Conservation (phyloP, 2,329 filamentous ascomycete species). For the Cucurbitaria berberidis region DNA sequence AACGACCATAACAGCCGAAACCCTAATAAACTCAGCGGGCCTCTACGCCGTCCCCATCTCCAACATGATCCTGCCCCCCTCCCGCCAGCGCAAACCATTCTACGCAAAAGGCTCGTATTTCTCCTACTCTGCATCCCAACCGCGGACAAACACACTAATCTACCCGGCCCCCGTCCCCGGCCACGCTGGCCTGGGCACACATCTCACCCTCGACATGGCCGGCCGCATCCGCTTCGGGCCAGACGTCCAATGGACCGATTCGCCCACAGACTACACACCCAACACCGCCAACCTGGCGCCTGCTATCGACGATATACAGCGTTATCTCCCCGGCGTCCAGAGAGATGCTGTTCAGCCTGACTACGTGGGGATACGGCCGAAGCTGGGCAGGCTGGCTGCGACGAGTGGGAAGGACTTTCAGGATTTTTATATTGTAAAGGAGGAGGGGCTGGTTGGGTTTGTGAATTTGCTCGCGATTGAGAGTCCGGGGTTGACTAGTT, state of each 20-base stretch:
- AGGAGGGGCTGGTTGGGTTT: slow-evolving; percentile 81
- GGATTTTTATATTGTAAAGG: slow-evolving; percentile 81
- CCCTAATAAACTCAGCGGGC: slow-evolving; percentile 84
- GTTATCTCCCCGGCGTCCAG: slow-evolving; percentile 79
- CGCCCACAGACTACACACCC: slow-evolving; percentile 71
- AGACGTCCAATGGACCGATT: slow-evolving; percentile 90
- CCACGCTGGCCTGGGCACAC: slow-evolving; percentile 84
- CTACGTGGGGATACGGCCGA: slow-evolving; percentile 91
- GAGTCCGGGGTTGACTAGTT: slow-evolving; percentile 88
- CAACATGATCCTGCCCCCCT: slow-evolving; percentile 76
- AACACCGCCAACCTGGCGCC: slow-evolving; percentile 66
- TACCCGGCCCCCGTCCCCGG: slow-evolving; percentile 88
- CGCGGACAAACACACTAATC: slow-evolving; percentile 73
- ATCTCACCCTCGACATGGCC: slow-evolving; percentile 86
- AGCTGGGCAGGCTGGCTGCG: slow-evolving; percentile 70
- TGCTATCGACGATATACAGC: slow-evolving; percentile 75
- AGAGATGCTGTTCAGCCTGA: slow-evolving; percentile 71
- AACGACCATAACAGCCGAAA: slow-evolving; percentile 72
- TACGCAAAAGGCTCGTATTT: slow-evolving; percentile 98
- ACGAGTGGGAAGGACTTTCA: slow-evolving; percentile 70
- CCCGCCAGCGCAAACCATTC: slow-evolving; percentile 66
- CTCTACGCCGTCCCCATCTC: slow-evolving; percentile 76
- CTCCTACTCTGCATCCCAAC: slow-evolving; percentile 72
- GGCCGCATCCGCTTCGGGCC: slow-evolving; percentile 90
- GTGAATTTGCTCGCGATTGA: slow-evolving; percentile 92